A percentile compares a stretch with the other conserved stretches of the same genome.
phyloP scores from a whole-genome alignment of 2,329 filamentous ascomycete species.

The Beauveria rudraprayagi region DNA sequence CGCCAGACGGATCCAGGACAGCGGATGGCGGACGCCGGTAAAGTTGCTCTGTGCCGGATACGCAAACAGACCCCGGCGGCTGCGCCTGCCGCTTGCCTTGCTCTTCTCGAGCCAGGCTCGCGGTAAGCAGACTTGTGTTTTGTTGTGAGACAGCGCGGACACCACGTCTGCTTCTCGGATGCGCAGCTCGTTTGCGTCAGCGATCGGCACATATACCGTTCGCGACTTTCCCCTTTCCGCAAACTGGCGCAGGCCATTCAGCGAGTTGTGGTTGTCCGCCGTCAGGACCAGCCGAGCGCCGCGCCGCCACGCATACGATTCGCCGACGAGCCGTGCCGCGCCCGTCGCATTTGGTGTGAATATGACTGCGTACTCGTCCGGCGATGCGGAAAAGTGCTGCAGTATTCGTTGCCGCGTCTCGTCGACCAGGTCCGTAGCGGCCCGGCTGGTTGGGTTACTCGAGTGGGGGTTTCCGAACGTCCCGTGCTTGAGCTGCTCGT shows the following conservation, averaged over 20 bases:
- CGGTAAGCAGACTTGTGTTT: neutral
- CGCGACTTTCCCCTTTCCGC: slow-evolving; percentile 20
- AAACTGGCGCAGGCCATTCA: slow-evolving; percentile 31
- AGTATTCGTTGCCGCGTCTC: slow-evolving; percentile 24
- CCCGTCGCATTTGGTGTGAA: slow-evolving; percentile 34
- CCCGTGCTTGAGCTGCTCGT: slow-evolving; percentile 20
- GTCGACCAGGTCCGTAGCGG: slow-evolving; percentile 26
- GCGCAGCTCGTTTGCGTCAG: slow-evolving; percentile 20
- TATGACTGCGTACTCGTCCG: slow-evolving; percentile 31
- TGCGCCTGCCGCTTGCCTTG: neutral
- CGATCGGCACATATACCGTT: slow-evolving; percentile 24
- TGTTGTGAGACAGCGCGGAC: slow-evolving; percentile 16
- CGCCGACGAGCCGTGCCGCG: slow-evolving; percentile 30
- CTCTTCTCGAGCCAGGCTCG: neutral
- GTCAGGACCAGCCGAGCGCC: slow-evolving; percentile 25
- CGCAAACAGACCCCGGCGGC: slow-evolving; percentile 30
- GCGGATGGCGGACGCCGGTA: slow-evolving; percentile 32
- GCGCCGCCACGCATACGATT: slow-evolving; percentile 28
- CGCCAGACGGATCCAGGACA: slow-evolving; percentile 27
- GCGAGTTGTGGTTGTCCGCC: slow-evolving; percentile 34
- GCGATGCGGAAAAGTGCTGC: slow-evolving; percentile 25
- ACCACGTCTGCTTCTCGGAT: slow-evolving; percentile 20
- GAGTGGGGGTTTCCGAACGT: slow-evolving; percentile 35
- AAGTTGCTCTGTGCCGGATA: slow-evolving; percentile 41
- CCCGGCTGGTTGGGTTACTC: slow-evolving; percentile 27